Evolutionary conservation across 2,329 filamentous ascomycete species (phyloP).

Genomic region (Cladosporium sp.): DNA sequence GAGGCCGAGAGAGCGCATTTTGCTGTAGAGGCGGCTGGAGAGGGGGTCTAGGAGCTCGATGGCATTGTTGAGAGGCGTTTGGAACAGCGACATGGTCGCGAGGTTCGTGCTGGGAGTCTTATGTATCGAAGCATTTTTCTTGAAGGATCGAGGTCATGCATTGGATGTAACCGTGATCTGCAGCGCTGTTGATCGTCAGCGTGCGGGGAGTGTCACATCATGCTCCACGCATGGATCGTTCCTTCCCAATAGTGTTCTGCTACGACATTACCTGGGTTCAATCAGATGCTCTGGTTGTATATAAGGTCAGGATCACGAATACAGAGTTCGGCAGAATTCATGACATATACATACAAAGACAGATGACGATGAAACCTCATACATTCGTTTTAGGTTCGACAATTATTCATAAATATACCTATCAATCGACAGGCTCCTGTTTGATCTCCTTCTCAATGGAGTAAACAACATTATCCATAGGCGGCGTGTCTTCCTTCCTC

Average conservation of each 20-base stretch:
- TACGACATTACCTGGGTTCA: neutral
- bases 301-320: neutral
- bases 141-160: neutral
- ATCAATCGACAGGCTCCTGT: conserved; percentile 28
- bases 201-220: conserved; percentile 17
- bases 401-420: neutral
- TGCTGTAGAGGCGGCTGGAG: neutral
- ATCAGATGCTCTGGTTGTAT: neutral
- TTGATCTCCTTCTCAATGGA: conserved; percentile 27
- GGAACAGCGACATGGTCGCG: conserved; percentile 10
- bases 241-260: neutral
- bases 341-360: neutral
- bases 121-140: neutral
- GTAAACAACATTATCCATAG: conserved; percentile 18
- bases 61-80: neutral
- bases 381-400: neutral
- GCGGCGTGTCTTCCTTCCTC: conserved; percentile 13
- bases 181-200: conserved; percentile 6
- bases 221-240: neutral
- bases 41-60: neutral
- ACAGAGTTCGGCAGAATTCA: neutral
- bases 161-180: conserved; percentile 16
- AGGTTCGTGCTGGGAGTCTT: neutral
- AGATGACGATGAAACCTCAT: neutral
- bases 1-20: conserved; percentile 16